Base-by-base conservation (phyloP, 2,329 filamentous ascomycete species). In the Coniochaeta prunicola region DNA sequence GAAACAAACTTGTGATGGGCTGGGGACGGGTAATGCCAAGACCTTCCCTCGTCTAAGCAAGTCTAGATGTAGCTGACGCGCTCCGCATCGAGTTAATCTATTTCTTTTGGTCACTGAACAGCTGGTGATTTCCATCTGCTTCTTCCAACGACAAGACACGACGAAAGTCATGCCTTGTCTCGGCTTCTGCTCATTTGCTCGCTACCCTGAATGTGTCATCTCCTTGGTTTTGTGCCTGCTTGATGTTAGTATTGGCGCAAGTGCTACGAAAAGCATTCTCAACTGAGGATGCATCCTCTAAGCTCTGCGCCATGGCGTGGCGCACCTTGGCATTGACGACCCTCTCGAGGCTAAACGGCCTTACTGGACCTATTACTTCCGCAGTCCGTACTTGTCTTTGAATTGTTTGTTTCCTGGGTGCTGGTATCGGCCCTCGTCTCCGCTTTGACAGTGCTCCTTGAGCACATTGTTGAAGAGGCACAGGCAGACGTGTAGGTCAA, bases 41-140 rank as follows among this genome's bases (percentile, higher is more conserved):
- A 40, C 28, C n/a, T 56, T 38, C 13, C 33, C 34, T 26, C 30
- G 31, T 40, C 17, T 56, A 38, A n/a, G 31, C 31, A 34, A 13
- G 7, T 34, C 7, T 34, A 7, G 13, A 34, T 33, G 31, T 38
- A n/a, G 54, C 54, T 21, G 54, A 28, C 45, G 33, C 36, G 40
- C 54, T 56, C 54, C 54, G 26, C 54, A 56, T 42, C 19, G 33
- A 34, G 33, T 28, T 56, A 33, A 56, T 56, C 40, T 45, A 10
- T 7, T 45, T 19, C 21, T 45, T 45, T 24, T 34, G n/a, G n/a
- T 34, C 13, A 7, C 10, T 19, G 4, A 45, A 12, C 40, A 45
- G n/a, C n/a, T 45, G n/a, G 40, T 15, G n/a, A 34, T 12, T 21
- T 56, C 33, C 17, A 28, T 56, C 50, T n/a, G 24, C 53, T 21